phyloP scores from a whole-genome alignment of 176 grass and related monocot genomes.

The Poa annua region DNA sequence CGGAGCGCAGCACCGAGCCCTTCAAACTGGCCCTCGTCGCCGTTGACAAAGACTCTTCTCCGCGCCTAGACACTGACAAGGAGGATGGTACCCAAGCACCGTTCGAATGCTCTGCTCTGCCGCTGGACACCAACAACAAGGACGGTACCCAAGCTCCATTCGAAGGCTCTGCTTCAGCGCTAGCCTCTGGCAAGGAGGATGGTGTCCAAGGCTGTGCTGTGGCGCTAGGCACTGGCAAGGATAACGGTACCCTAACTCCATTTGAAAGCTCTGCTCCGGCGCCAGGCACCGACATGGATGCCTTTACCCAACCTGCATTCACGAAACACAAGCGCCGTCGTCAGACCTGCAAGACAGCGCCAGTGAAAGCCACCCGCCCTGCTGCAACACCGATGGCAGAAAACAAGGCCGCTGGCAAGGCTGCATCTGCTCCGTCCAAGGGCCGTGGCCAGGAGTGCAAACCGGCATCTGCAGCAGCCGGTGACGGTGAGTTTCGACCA shows the following conservation, averaged over 20 bases:
- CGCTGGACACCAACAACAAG: not conserved
- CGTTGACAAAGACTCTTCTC: not conserved
- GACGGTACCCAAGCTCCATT: not conserved
- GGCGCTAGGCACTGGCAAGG: not conserved
- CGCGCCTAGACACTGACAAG: not conserved
- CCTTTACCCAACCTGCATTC: not conserved
- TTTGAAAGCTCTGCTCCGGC: not conserved
- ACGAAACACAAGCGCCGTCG: not conserved
- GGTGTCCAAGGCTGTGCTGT: not conserved
- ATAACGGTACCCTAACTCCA: not conserved
- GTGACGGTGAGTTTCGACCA: not conserved
- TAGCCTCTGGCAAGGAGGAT: not conserved
- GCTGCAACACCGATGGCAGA: constrained; percentile 14
- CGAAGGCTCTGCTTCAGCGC: not conserved
- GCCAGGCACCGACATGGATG: not conserved
- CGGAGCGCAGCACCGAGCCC: not conserved
- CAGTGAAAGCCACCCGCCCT: not conserved
- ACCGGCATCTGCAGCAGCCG: not conserved
- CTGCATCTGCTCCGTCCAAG: constrained; percentile 12
- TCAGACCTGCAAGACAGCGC: not conserved
- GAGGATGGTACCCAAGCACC: not conserved
- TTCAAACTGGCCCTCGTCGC: not conserved
- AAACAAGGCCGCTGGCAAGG: not conserved
- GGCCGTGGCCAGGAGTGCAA: not conserved
- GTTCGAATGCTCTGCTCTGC: not conserved